phyloP scores from a whole-genome alignment of 2,329 filamentous ascomycete species.

The Lecanicillium sp. region DNA sequence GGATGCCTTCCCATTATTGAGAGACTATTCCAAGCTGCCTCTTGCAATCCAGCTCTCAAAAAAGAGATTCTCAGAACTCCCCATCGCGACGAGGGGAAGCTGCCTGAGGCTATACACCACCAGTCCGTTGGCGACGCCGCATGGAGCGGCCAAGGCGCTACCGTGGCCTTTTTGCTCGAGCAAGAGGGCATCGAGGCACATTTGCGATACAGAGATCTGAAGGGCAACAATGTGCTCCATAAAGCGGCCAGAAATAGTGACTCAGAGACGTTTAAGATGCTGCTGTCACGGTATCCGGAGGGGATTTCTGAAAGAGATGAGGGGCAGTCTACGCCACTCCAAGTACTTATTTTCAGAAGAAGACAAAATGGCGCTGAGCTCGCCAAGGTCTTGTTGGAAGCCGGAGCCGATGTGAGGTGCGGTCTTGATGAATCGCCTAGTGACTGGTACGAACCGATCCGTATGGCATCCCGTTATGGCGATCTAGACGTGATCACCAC shows the following conservation, averaged over 20 bases:
- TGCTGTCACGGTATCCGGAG: slow-evolving; percentile 5
- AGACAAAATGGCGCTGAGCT: not conserved
- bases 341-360: not conserved
- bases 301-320: not conserved
- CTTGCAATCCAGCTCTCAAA: slow-evolving; percentile 1
- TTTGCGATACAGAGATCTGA: not conserved
- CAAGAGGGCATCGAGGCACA: slow-evolving; percentile 7
- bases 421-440: not conserved
- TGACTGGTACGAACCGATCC: slow-evolving; percentile 6
- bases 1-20: slow-evolving; percentile 22
- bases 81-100: not conserved
- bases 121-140: slow-evolving; percentile 12
- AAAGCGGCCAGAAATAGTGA: not conserved
- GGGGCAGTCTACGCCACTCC: not conserved
- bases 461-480: slow-evolving; percentile 4
- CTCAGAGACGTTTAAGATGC: not conserved
- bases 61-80: slow-evolving; percentile 1
- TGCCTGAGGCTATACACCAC: slow-evolving; percentile 9
- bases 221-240: slow-evolving; percentile 5
- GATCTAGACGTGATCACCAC: not conserved
- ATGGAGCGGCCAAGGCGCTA: not conserved
- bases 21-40: slow-evolving; percentile 17
- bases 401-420: slow-evolving; percentile 5
- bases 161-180: slow-evolving; percentile 14
- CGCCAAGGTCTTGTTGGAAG: not conserved